These are phyloP conservation scores for Euphrasia confusa DNA, from an alignment of 257 asterid species.

Conservation along the genomic window DNA sequence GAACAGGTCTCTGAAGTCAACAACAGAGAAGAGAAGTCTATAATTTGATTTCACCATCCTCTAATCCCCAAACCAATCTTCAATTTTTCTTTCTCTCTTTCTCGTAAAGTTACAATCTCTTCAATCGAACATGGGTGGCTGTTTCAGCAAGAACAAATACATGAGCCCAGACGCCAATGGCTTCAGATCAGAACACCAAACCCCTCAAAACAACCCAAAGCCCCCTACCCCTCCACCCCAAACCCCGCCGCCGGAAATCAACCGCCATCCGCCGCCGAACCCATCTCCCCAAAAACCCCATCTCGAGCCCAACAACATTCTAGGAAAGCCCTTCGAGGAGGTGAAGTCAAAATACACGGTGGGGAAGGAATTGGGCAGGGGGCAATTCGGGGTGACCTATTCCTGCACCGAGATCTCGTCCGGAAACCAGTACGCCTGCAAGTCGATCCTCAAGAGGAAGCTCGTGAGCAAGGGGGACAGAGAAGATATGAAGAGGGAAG, in stretches of 20 bases:
- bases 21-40: too few relatives aligned
- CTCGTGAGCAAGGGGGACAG: slow-evolving; percentile 57
- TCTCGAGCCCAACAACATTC: slow-evolving; percentile 45
- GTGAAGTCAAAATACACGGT: slow-evolving; percentile 42
- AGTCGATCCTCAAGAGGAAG: slow-evolving; percentile 58
- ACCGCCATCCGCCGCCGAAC: slow-evolving; percentile 20
- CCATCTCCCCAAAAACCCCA: slow-evolving; percentile 31
- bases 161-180: slow-evolving; percentile 35
- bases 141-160: slow-evolving; percentile 45
- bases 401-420: slow-evolving; percentile 46
- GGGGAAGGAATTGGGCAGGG: slow-evolving; percentile 64
- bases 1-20: too few relatives aligned
- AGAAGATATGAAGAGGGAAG: slow-evolving; percentile 70
- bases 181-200: slow-evolving; percentile 31
- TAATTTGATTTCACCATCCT: too few relatives aligned
- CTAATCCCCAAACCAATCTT: too few relatives aligned
- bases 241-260: slow-evolving; percentile 19
- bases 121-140: slow-evolving; percentile 39
- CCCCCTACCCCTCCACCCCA: slow-evolving; percentile 18
- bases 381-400: slow-evolving; percentile 67
- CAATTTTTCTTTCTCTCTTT: too few relatives aligned
- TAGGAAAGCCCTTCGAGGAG: slow-evolving; percentile 62
- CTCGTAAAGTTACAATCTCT: too few relatives aligned
- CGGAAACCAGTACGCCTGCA: slow-evolving; percentile 51
- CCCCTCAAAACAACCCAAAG: slow-evolving; percentile 27